A percentile compares a stretch with the other conserved stretches of the same genome.
Evolutionary conservation across 2,329 filamentous ascomycete genomes (phyloP).

Genomic region (Stromatinia cepivora): DNA sequence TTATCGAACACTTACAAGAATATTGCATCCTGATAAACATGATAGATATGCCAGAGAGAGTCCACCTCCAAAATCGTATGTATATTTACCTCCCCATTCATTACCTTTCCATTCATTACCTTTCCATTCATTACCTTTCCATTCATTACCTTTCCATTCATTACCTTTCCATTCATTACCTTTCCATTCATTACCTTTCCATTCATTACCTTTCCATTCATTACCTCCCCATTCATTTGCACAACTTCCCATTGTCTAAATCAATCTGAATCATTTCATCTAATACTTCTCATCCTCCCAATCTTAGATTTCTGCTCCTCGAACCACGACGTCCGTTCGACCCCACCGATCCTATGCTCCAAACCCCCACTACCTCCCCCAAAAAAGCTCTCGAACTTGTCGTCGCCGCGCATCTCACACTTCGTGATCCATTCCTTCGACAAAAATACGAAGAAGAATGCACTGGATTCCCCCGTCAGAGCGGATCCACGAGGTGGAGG

Average conservation of each 20-base stretch:
- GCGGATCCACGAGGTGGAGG: neutral
- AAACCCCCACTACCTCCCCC: neutral
- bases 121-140: too few species aligned
- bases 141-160: neutral
- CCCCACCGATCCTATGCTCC: neutral
- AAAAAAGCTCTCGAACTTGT: neutral
- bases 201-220: neutral
- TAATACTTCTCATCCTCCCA: neutral
- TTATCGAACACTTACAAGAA: neutral
- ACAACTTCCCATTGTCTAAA: neutral
- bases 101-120: too few species aligned
- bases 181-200: too few species aligned
- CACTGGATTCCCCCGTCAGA: neutral
- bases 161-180: neutral
- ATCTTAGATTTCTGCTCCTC: neutral
- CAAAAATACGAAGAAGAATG: neutral
- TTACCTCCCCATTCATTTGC: neutral
- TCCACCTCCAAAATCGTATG: neutral
- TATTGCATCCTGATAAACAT: neutral
- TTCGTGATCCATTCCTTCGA: neutral
- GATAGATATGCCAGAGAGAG: neutral
- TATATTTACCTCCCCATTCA: neutral
- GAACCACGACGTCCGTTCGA: neutral
- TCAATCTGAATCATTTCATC: too few species aligned
- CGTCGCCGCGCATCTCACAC: neutral